Conservation (phyloP, 2,329 filamentous ascomycete species). For the Annulohypoxylon truncatum region DNA sequence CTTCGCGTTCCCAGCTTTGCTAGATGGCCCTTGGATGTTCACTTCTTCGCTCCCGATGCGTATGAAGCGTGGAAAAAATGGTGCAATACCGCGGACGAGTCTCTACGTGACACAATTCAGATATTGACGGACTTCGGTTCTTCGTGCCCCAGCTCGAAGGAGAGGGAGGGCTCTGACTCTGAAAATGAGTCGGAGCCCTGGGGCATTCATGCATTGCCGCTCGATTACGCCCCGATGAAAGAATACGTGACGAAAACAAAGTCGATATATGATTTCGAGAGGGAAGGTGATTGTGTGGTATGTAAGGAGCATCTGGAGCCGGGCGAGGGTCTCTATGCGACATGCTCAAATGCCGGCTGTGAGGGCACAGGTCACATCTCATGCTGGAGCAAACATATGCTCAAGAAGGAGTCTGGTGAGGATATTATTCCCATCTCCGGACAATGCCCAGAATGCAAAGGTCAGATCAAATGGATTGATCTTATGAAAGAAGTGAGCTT, state of each 20-base stretch:
- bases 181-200: conserved; percentile 43
- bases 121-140: conserved; percentile 67
- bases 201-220: conserved; percentile 65
- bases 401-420: conserved; percentile 52
- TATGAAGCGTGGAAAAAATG: conserved; percentile 74
- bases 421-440: conserved; percentile 75
- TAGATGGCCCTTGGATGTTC: conserved; percentile 83
- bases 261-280: conserved; percentile 66
- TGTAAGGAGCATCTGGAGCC: conserved; percentile 61
- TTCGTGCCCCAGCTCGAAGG: background rate
- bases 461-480: conserved; percentile 74
- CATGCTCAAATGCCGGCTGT: conserved; percentile 66
- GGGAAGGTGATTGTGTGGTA: conserved; percentile 65
- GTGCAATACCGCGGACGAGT: conserved; percentile 61
- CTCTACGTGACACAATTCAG: conserved; percentile 61
- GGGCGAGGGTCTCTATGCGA: conserved; percentile 64
- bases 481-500: conserved; percentile 87
- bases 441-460: conserved; percentile 76
- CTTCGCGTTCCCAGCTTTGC: conserved; percentile 82
- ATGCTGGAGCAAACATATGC: conserved; percentile 68
- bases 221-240: conserved; percentile 67
- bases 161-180: background rate
- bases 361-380: conserved; percentile 69
- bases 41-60: conserved; percentile 81
- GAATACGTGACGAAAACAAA: conserved; percentile 67